Evolutionary conservation across 2,329 filamentous ascomycete genomes (phyloP).

Genomic region (Penicillium oxalicum): DNA sequence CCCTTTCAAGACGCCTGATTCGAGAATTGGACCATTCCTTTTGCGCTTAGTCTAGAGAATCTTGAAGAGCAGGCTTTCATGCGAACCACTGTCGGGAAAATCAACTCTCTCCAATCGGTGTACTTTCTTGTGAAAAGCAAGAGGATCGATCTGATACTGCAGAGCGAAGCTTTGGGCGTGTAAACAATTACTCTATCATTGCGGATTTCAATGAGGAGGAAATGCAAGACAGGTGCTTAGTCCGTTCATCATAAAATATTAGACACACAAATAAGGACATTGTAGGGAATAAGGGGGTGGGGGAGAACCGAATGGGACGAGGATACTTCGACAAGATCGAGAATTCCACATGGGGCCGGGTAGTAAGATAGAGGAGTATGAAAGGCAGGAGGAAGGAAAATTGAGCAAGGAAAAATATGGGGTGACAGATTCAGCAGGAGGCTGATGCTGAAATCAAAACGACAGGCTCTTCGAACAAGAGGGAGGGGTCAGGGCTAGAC

Average conservation of each 20-base stretch:
- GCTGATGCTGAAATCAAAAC: constrained; percentile 25
- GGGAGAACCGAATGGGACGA: constrained; percentile 6
- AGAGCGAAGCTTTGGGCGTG: too few relatives aligned
- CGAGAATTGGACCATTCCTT: too few relatives aligned
- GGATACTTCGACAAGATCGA: constrained; percentile 4
- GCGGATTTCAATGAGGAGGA: constrained; percentile 3
- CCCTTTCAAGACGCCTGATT: too few relatives aligned
- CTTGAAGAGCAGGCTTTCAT: too few relatives aligned
- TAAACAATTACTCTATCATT: too few relatives aligned
- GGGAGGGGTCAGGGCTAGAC: constrained; percentile 20
- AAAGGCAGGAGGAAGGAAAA: constrained; percentile 10
- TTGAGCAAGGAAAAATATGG: too few relatives aligned
- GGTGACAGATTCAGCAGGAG: constrained; percentile 3
- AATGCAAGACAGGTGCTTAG: constrained; percentile 14
- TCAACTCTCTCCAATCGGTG: too few relatives aligned
- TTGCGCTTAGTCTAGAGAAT: too few relatives aligned
- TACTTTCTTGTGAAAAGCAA: too few relatives aligned
- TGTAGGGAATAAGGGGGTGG: constrained; percentile 7
- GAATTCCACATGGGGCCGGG: constrained; percentile 1
- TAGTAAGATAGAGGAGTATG: constrained; percentile 12
- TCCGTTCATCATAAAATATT: constrained; percentile 24
- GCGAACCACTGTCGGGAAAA: too few relatives aligned
- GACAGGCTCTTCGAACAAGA: constrained; percentile 17
- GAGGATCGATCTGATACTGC: too few relatives aligned
- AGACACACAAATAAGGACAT: constrained; percentile 15